phyloP scores from a whole-genome alignment of 2,329 filamentous ascomycete genomes.

The Aquanectria penicillioides region DNA sequence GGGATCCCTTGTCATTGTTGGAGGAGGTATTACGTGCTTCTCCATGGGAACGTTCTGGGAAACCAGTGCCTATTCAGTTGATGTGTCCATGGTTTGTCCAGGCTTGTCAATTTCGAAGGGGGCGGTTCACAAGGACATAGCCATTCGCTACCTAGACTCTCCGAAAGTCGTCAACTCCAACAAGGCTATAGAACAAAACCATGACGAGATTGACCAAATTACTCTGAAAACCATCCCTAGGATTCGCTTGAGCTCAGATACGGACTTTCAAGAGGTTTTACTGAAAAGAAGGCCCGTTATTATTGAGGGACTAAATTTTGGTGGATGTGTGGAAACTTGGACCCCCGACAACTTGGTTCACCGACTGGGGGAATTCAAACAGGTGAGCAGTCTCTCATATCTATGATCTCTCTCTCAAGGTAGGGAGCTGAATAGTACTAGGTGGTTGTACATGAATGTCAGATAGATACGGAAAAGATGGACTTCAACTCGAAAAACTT shows the following conservation, averaged over 20 bases:
- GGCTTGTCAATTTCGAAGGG: neutral
- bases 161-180: constrained; percentile 36
- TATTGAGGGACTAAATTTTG: constrained; percentile 72
- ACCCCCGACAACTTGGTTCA: constrained; percentile 72
- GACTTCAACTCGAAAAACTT: constrained; percentile 89
- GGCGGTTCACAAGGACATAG: neutral
- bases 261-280: constrained; percentile 70
- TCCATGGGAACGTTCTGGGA: constrained; percentile 92
- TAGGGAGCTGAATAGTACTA: constrained; percentile 43
- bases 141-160: constrained; percentile 40
- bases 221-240: constrained; percentile 57
- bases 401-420: neutral
- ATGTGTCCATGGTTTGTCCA: constrained; percentile 17
- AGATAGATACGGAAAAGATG: constrained; percentile 67
- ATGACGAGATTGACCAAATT: constrained; percentile 22
- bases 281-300: constrained; percentile 65
- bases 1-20: constrained; percentile 69
- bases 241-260: constrained; percentile 58
- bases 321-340: constrained; percentile 75
- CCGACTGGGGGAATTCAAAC: constrained; percentile 67
- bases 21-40: constrained; percentile 89
- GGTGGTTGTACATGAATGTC: constrained; percentile 79
- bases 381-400: constrained; percentile 56
- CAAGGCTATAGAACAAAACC: neutral
- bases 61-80: constrained; percentile 62